Base-by-base conservation (phyloP, 2,329 filamentous ascomycete genomes). In the Polytolypa hystricis region DNA sequence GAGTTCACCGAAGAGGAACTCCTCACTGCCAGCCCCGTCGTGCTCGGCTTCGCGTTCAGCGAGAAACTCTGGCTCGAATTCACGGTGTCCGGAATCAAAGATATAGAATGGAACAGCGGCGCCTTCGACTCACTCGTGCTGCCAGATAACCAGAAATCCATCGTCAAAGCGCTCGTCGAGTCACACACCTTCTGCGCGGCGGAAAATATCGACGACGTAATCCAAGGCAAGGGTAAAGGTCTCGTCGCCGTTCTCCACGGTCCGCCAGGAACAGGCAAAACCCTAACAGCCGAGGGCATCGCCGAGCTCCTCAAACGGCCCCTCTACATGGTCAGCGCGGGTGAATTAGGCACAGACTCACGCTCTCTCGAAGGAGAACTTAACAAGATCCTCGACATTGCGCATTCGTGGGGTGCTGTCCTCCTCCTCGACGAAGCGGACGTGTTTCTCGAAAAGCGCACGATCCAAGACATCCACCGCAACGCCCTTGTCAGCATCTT, bases 51-150 rank as follows among this genome's bases (percentile, higher is more conserved):
- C 49, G 76, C 84, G 1, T 93, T 94, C 55, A 77, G 75, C 1
- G 84, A 93, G 59, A 94, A 93, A 61, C 67, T 84, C 7, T 95
- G 86, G 87, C 71, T 93, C 0, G 84, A 94, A 55, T 85, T 94
- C 49, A 79, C 77, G 0, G 79, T 95, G 14, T 83, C 81, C 0
- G 78, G 79, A 1, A 72, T 94, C 43, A 73, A 74, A 30, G 81
- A 93, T 3, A 89, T 94, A 43, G 71, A 77, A 23, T 94, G 83
- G 83, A 89, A 93, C 50, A 75, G 82, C 28, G 71, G 76, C 10
- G 86, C 86, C 0, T 94, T 91, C 59, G 75, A 82, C 33, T 86
- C 81, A 0, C 67, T 94, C 19, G 84, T 94, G 1, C 67, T 94
- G 0, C 71, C 73, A 0, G 57, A 63, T 10, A 70, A 70, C 41